These are phyloP conservation scores for Didymella segeticola DNA, from an alignment of 2,329 filamentous ascomycete species.

Conservation along the genomic window DNA sequence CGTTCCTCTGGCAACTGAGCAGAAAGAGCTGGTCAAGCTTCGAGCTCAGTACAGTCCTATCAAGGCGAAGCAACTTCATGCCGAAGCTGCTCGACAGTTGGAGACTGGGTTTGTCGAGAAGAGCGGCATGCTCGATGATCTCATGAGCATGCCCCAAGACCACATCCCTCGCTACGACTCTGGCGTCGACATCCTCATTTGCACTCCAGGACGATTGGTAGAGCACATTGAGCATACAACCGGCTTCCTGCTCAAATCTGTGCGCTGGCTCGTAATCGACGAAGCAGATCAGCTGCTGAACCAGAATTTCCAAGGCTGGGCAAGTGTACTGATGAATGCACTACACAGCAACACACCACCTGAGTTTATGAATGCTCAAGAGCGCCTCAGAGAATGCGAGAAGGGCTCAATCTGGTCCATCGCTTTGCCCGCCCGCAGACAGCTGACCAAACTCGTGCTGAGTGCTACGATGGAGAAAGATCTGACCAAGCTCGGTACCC, in stretches of 20 bases:
- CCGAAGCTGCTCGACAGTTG: conserved; percentile 46
- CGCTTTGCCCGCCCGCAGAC: conserved; percentile 40
- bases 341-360: conserved; percentile 59
- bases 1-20: conserved; percentile 73
- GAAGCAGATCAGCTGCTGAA: conserved; percentile 92
- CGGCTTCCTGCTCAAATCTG: conserved; percentile 77
- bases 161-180: conserved; percentile 72
- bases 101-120: conserved; percentile 45
- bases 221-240: conserved; percentile 86
- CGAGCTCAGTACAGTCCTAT: conserved; percentile 68
- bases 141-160: conserved; percentile 57
- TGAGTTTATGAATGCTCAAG: conserved; percentile 59
- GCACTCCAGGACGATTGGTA: conserved; percentile 88
- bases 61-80: conserved; percentile 58
- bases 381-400: conserved; percentile 58
- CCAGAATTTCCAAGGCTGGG: conserved; percentile 92
- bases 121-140: conserved; percentile 47
- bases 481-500: conserved; percentile 75
- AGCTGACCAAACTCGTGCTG: conserved; percentile 80
- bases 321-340: conserved; percentile 70
- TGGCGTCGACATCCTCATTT: conserved; percentile 86
- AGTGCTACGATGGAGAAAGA: conserved; percentile 94
- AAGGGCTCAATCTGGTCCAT: conserved; percentile 43
- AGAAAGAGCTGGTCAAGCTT: conserved; percentile 66
- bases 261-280: conserved; percentile 90